Evolutionary conservation across 2,329 filamentous ascomycete genomes (phyloP), one percentile per base, ranked within the genome.

Genomic region (Plectosphaerella sp.): DNA sequence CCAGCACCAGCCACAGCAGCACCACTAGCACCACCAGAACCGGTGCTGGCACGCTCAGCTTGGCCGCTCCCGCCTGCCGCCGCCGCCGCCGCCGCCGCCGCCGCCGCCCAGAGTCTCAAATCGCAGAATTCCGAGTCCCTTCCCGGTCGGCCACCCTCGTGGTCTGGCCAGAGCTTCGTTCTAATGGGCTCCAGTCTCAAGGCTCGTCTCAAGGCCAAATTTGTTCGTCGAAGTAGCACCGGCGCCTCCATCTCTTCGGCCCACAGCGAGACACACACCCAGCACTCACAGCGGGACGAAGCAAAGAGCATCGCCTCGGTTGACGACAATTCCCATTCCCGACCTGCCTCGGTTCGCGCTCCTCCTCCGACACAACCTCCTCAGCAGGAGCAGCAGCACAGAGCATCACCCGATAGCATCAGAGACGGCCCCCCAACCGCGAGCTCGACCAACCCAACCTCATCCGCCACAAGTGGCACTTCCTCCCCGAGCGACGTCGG

Each of bases 201-300:
- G 59, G 70, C 74, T 56, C 74, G 73, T 57, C 68, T 79, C 60
- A 71, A 72, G 62, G 73, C 73, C 59, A 75, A 70, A 56, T 71
- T 78, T 54, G 65, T 71, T 51, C 65, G 73, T 54, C 68, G 74
- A 57, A 68, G 72, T 52, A 76, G 74, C 51, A 64, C 66, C 35
- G 59, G 67, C 28, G 64, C 66, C 45, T 69, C 72, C 39, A 58
- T 71, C 53, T 59, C 64, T 33, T 69, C 72, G 49, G 67, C 66
- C 49, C 67, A 58, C 50, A 49, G 48, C 60, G 52, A 52, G 61
- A 58, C 28, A 12, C 28, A 33, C 8, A 33, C 50, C 54, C 59
- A 59, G 51, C 54, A 50, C 58, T 52, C 64, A 56, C 55, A 66
- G 64, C 58, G 61, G 59, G 25, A 58, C 58, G 55, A 62, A 55